A percentile compares a stretch with the other conserved stretches of the same genome.
Evolutionary conservation across 805 yeast genomes (phyloP).

Genomic region (Saccharomycopsis sp.): DNA sequence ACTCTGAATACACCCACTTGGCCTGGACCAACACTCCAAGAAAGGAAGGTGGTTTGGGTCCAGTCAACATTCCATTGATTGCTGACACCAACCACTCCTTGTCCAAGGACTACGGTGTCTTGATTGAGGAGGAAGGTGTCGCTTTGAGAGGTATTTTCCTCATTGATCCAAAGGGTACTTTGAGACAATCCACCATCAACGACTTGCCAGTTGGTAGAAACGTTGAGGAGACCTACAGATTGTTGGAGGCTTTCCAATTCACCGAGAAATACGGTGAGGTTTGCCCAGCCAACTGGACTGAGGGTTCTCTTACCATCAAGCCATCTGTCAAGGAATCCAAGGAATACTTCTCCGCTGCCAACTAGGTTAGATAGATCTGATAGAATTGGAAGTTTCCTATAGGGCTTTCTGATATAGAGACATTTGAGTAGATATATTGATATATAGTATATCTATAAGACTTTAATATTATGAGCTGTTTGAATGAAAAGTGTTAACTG

Average conservation of each 20-base stretch:
- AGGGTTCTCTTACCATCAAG: conserved; percentile 89
- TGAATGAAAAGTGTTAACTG: too few relatives aligned
- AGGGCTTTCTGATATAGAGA: too few relatives aligned
- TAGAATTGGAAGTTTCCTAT: too few relatives aligned
- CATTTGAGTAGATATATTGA: too few relatives aligned
- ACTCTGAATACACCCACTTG: conserved; percentile 93
- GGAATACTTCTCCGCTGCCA: conserved; percentile 67
- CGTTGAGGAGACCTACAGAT: conserved; percentile 96
- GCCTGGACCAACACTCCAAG: conserved; percentile 98
- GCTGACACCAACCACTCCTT: conserved; percentile 96
- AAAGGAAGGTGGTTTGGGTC: conserved; percentile 98
- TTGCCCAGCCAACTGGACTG: conserved; percentile 99
- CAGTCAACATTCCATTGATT: conserved; percentile 86
- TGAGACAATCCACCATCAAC: conserved; percentile 97
- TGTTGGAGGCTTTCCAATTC: conserved; percentile 99
- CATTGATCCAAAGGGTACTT: conserved; percentile 90
- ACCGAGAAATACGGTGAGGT: conserved; percentile 99
- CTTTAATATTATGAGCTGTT: too few relatives aligned
- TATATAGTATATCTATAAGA: too few relatives aligned
- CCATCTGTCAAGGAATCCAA: conserved; percentile 73
- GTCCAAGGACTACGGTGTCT: conserved; percentile 95
- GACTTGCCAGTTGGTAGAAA: conserved; percentile 99
- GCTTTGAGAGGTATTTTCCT: conserved; percentile 97
- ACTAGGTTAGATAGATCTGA: conserved; percentile 33
- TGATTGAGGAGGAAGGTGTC: conserved; percentile 92